Conservation (phyloP, 2,329 filamentous ascomycete species). For the Beauveria medogensis region DNA sequence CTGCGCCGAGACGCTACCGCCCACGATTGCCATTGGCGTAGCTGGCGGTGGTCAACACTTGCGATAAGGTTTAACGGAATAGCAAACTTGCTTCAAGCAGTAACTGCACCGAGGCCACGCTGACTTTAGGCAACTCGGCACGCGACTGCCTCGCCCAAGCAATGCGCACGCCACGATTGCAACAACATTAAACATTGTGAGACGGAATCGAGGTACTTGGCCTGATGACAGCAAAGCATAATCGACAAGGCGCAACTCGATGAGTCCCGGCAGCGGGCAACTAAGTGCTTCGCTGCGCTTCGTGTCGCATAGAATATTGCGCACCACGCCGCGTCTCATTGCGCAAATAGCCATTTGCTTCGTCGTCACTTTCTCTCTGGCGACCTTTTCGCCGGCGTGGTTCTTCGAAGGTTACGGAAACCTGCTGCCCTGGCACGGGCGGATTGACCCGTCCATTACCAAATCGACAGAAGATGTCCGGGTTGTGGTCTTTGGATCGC, state of each 20-base stretch:
- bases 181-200: neutral
- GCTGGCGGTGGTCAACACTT: no score
- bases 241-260: neutral
- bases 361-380: neutral
- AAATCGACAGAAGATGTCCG: slow-evolving; percentile 5
- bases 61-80: no score
- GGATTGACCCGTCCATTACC: neutral
- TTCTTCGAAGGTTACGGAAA: neutral
- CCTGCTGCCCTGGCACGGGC: neutral
- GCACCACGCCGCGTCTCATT: neutral
- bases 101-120: no score
- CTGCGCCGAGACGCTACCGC: no score
- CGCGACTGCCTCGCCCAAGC: no score
- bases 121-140: no score
- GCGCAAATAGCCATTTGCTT: neutral
- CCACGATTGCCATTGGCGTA: no score
- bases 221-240: neutral
- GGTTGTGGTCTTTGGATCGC: slow-evolving; percentile 7
- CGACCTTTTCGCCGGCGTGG: neutral
- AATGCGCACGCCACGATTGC: neutral
- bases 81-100: no score
- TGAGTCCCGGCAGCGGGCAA: neutral
- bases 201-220: neutral
- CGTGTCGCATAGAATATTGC: neutral
- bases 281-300: neutral